A percentile compares a stretch with the other conserved stretches of the same genome.
Conservation (phyloP, 345 rosid genomes). For the Turnera subulata region DNA sequence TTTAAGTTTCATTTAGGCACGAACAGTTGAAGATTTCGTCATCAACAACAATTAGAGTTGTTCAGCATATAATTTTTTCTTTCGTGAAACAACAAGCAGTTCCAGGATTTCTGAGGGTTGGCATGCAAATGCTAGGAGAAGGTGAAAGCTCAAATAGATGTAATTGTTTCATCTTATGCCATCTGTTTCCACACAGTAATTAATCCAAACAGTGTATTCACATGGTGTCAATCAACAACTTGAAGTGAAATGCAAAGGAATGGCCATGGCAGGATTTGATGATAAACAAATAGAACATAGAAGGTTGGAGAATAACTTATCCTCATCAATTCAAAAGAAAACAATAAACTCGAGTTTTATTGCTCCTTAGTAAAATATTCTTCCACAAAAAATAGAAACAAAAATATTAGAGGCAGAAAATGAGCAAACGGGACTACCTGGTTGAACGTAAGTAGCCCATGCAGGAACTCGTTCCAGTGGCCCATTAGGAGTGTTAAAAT, state of each 20-base stretch:
- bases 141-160: not conserved
- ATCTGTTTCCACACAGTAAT: not conserved
- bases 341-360: no score
- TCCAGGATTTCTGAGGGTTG: not conserved
- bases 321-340: no score
- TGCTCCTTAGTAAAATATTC: no score
- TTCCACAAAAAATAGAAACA: no score
- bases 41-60: not conserved
- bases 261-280: no score
- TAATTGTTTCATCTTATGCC: not conserved
- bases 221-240: not conserved
- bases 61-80: not conserved
- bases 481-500: constrained; percentile 84
- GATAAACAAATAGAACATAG: not conserved
- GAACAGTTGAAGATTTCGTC: not conserved
- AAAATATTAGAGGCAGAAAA: not conserved
- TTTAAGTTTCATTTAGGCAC: no score
- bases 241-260: no score
- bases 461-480: constrained; percentile 91
- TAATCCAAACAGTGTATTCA: not conserved
- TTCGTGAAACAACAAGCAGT: not conserved
- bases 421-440: constrained; percentile 40
- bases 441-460: constrained; percentile 93
- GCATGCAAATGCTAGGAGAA: not conserved
- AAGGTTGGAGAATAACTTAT: not conserved